Evolutionary conservation across 441 rosid genomes (phyloP), one percentile per base, ranked within the genome.

Genomic region (Biscutella laevigata): DNA sequence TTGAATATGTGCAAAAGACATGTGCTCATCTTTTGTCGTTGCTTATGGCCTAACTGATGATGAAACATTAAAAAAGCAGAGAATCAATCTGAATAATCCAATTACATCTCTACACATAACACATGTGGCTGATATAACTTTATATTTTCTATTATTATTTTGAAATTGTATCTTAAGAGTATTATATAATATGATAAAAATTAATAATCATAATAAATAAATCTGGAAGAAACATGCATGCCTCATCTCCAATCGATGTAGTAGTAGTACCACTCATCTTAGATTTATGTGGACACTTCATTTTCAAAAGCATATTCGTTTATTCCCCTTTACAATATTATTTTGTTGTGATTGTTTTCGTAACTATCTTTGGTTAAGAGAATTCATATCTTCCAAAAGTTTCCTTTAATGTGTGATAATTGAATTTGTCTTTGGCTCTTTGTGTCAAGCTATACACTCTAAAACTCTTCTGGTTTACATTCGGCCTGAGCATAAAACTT

Each of bases 281-380:
- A 53, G 43, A 49, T 57, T 56, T 57, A 19, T n/a, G 16, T 49
- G 52, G 24, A 41, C 12, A 49, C 14, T 50, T 41, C 40, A 2
- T 53, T 57, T 50, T 57, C 64, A 50, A 49, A 64, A n/a, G 63
- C 46, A 57, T 64, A 57, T 64, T 57, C 63, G 33, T 57, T 41
- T 42, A 49, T 57, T 64, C 57, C 36, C 1, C n/a, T 15, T 29
- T 45, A 11, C 61, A 13, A 22, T 56, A 46, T 12, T 27, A 37
- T 57, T 61, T 20, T 15, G 43, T 54, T 36, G 41, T 37, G 19
- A 29, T 28, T 37, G 16, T 30, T 46, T 40, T 22, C 6, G 50
- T 38, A 26, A 20, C 15, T 6, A 14, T 8, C n/a, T n/a, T 26
- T 26, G 1, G 28, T 26, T 26, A n/a, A n/a, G n/a, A n/a, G n/a